phyloP scores from a whole-genome alignment of 2,329 filamentous ascomycete species.

The Talaromyces sp. region DNA sequence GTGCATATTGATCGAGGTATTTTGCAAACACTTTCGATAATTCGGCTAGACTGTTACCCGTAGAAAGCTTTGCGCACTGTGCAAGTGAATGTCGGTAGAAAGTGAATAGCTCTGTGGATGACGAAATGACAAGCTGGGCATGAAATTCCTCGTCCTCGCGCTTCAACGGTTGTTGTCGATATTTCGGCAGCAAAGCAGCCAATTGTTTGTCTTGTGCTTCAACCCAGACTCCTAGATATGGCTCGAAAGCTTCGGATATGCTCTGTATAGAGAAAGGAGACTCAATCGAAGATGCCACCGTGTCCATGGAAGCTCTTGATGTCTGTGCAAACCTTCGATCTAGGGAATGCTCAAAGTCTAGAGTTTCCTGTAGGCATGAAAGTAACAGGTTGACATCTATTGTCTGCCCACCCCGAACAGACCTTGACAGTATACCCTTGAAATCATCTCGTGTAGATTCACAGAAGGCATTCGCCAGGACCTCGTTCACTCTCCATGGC shows the following conservation, averaged over 20 bases:
- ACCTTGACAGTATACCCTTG: slow-evolving; percentile 83
- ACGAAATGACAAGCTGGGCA: slow-evolving; percentile 80
- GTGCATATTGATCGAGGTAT: slow-evolving; percentile 92
- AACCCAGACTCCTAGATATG: slow-evolving; percentile 94
- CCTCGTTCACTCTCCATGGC: slow-evolving; percentile 86
- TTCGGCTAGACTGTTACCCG: slow-evolving; percentile 79
- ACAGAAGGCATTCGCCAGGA: slow-evolving; percentile 86
- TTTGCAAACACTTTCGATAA: slow-evolving; percentile 81
- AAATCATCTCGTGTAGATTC: slow-evolving; percentile 95
- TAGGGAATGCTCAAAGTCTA: slow-evolving; percentile 92
- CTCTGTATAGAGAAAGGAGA: slow-evolving; percentile 78
- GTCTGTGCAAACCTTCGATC: slow-evolving; percentile 73
- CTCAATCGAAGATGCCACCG: slow-evolving; percentile 76
- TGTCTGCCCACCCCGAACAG: slow-evolving; percentile 74
- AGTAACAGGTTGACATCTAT: slow-evolving; percentile 87
- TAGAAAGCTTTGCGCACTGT: slow-evolving; percentile 94
- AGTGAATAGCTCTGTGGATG: slow-evolving; percentile 94
- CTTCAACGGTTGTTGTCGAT: slow-evolving; percentile 75
- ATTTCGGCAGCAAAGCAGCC: slow-evolving; percentile 78
- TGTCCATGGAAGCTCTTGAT: slow-evolving; percentile 81
- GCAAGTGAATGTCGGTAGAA: slow-evolving; percentile 91
- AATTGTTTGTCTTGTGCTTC: slow-evolving; percentile 91
- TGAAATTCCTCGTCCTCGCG: slow-evolving; percentile 89
- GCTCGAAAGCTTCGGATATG: slow-evolving; percentile 95
- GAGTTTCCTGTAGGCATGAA: slow-evolving; percentile 86